Evolutionary conservation across 2,329 filamentous ascomycete species (phyloP), one percentile per base, ranked within the genome.

Genomic region (Xylaria sp.): DNA sequence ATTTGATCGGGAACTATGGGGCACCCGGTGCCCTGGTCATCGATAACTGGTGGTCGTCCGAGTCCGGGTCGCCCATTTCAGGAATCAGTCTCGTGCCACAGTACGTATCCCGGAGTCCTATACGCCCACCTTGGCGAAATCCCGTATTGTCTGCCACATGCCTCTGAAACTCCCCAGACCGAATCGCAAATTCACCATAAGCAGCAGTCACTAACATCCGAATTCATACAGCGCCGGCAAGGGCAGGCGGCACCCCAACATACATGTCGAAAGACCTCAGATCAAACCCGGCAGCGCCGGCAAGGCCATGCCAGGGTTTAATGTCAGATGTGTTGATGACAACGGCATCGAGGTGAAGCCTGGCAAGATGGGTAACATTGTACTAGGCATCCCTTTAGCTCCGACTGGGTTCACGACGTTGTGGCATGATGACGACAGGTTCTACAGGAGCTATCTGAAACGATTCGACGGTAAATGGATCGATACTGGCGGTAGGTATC

Each of bases 241-340:
- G 52, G 76, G 87, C 60, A 81, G 85, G 51, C 75, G 72, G 11
- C 81, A 80, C 3, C 72, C 75, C 15, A 71, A 75, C 15, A 77
- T 77, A 29, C 69, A 72, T 23, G 73, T 77, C 43, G 71, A 73
- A 4, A 75, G 76, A 38, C 84, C 89, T 1, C 74, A 78, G 0
- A 86, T 94, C 72, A 93, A 90, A 69, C 91, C 93, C 0, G 94
- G 94, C 1, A 94, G 91, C 62, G 94, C 93, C 4, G 93, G 93
- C 0, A 95, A 96, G 73, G 85, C 93, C 0, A 92, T 96, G 88
- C 93, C 93, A 0, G 94, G 93, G 0, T 97, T 96, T 70, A 91
- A 97, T 69, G 90, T 97, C 3, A 85, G 89, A 15, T 83, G 94
- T 13, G 92, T 97, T 2, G 87, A 96, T 72, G 93, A 97, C 70